Evolutionary conservation across 2,329 filamentous ascomycete genomes (phyloP).

Genomic region (Clarireedia hainanense): DNA sequence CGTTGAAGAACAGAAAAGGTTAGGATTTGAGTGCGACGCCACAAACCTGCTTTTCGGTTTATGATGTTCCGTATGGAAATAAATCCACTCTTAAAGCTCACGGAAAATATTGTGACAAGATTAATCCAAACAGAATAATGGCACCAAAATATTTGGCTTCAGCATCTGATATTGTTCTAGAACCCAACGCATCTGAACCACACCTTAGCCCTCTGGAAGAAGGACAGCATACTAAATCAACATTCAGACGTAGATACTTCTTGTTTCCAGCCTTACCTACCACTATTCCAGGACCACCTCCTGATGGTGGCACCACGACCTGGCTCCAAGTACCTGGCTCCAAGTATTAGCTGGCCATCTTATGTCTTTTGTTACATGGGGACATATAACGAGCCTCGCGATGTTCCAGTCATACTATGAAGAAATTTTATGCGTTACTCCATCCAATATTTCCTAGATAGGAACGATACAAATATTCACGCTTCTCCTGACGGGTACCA

Average conservation of each 20-base stretch:
- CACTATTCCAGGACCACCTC: neutral
- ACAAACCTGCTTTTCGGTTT: no score
- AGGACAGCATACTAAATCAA: neutral
- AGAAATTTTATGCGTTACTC: neutral
- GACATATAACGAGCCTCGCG: constrained; percentile 30
- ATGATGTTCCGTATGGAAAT: no score
- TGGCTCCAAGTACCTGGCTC: constrained; percentile 29
- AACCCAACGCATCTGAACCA: neutral
- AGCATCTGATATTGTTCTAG: no score
- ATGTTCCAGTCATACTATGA: constrained; percentile 24
- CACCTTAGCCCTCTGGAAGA: neutral
- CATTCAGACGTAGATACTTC: neutral
- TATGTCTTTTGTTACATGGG: constrained; percentile 27
- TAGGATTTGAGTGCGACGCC: no score
- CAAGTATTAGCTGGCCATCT: constrained; percentile 25
- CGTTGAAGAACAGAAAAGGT: no score
- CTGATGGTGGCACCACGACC: neutral
- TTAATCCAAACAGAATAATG: no score
- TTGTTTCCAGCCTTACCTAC: neutral
- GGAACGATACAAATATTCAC: neutral
- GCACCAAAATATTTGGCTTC: no score
- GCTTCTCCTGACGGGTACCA: neutral
- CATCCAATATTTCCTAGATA: neutral
- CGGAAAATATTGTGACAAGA: no score
- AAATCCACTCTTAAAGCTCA: no score